Evolutionary conservation across 805 yeast genomes (phyloP).

Genomic region (Ogataea ramenticola): DNA sequence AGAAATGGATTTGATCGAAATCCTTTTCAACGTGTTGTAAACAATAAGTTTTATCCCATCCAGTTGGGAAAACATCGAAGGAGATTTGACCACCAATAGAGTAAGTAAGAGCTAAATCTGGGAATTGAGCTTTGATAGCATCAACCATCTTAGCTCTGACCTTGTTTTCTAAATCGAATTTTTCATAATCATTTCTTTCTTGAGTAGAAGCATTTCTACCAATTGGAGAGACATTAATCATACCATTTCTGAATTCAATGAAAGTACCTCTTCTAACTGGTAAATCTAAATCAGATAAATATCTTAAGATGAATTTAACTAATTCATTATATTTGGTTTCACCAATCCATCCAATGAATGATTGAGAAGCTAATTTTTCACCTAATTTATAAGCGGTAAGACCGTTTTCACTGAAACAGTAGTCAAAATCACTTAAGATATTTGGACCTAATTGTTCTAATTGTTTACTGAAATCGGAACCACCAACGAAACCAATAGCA

Average conservation of each 20-base stretch:
- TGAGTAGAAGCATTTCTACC: conserved; percentile 96
- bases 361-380: conserved; percentile 81
- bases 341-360: conserved; percentile 94
- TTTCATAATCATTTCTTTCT: conserved; percentile 91
- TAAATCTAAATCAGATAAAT: conserved; percentile 77
- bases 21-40: conserved; percentile 85
- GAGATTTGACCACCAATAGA: conserved; percentile 99
- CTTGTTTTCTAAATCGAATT: conserved; percentile 70
- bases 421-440: conserved; percentile 79
- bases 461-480: conserved; percentile 91
- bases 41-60: conserved; percentile 99
- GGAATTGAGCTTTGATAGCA: conserved; percentile 77
- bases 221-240: conserved; percentile 96
- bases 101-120: conserved; percentile 82
- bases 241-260: conserved; percentile 98
- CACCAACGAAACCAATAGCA: conserved; percentile 97
- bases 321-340: conserved; percentile 88
- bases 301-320: conserved; percentile 76
- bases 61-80: conserved; percentile 98
- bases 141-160: conserved; percentile 79
- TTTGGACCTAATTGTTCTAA: conserved; percentile 88
- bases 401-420: conserved; percentile 96
- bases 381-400: conserved; percentile 95
- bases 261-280: conserved; percentile 99
- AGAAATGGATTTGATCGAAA: conserved; percentile 88